Evolutionary conservation across 2,329 filamentous ascomycete genomes (phyloP), one percentile per base, ranked within the genome.

Genomic region (Hypoxylon sp.): DNA sequence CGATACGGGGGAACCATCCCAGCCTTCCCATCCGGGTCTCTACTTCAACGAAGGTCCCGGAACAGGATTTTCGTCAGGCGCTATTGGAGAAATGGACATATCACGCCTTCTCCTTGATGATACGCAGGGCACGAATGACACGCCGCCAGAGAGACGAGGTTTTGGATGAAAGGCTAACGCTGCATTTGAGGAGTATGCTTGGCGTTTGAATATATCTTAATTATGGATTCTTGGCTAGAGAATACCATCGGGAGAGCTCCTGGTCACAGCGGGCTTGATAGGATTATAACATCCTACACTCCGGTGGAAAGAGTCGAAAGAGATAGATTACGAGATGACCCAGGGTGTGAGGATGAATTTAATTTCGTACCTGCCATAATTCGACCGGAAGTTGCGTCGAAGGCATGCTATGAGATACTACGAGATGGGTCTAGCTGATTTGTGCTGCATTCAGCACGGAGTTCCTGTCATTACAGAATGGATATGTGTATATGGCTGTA

Each of bases 51-150:
- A 86, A 48, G 73, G 76, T 5, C 74, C 80, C 8, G 75, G 77
- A 3, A 74, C 81, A 2, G 81, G 84, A 2, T 74, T 75, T 44
- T 58, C 74, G 80, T 83, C 60, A 77, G 82, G 81, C 2, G 81
- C 69, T 55, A 79, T 82, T 7, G 84, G 86, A 14, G 88, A 89
- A 75, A 90, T 90, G 88, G 88, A 88, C 57, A 89, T 90, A 50
- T 88, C 87, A 14, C 83, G 88, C 11, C 80, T 90, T 1, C 77
- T 90, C 2, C 81, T 90, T n/a, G 86, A 89, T 59, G 87, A 89
- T 68, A 78, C 79, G 3, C 81, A 81, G 53, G 60, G 64, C 13
- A 62, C 73, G 53, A 70, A 68, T 27, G 77, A 78, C 30, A 57
- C 72, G 8, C 49, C 72, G 10, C 61, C 68, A 4, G 77, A 79